Evolutionary conservation across 805 yeast genomes (phyloP).

Genomic region (Priceomyces medius): DNA sequence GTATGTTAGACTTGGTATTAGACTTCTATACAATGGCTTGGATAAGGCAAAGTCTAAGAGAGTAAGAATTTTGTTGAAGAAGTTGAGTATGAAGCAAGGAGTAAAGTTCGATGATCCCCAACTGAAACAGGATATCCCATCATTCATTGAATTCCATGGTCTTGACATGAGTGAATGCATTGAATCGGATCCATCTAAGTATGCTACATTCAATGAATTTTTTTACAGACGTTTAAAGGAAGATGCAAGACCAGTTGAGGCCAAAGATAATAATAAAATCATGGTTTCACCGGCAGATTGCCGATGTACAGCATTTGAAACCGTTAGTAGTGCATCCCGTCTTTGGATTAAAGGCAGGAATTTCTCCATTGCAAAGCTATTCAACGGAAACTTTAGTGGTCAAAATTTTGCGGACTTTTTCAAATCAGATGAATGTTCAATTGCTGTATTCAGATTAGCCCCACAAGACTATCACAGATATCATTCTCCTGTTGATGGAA

Average conservation of each 20-base stretch:
- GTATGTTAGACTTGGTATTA: constrained; percentile 82
- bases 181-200: constrained; percentile 46
- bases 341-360: constrained; percentile 89
- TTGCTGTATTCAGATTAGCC: constrained; percentile 84
- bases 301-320: constrained; percentile 68
- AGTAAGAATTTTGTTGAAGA: constrained; percentile 58
- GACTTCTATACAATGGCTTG: constrained; percentile 77
- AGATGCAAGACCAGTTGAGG: constrained; percentile 70
- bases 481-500: constrained; percentile 83
- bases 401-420: constrained; percentile 40
- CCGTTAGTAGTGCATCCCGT: constrained; percentile 59
- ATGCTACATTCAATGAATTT: constrained; percentile 80
- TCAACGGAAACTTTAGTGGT: constrained; percentile 45
- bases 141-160: constrained; percentile 82
- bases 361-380: constrained; percentile 64
- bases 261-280: constrained; percentile 45
- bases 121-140: constrained; percentile 65
- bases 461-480: constrained; percentile 97
- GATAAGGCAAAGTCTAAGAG: constrained; percentile 58
- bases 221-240: constrained; percentile 77
- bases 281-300: constrained; percentile 86
- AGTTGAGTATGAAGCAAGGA: constrained; percentile 79
- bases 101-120: constrained; percentile 69
- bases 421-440: constrained; percentile 47
- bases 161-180: constrained; percentile 71